Evolutionary conservation across 768 basidiomycete genomes (phyloP).

Genomic region (Tulasnella sp.): DNA sequence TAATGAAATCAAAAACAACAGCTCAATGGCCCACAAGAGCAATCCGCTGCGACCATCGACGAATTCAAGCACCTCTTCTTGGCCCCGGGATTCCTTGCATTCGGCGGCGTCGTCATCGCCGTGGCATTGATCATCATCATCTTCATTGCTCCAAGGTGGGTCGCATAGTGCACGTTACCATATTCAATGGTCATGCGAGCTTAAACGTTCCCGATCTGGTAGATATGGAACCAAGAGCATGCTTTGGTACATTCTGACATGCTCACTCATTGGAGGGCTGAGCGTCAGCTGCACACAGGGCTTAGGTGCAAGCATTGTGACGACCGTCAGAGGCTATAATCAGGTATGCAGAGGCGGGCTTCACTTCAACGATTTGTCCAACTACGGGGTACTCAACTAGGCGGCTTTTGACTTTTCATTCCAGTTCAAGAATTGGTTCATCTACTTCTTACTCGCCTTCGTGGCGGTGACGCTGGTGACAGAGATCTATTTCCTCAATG

Average conservation of each 20-base stretch:
- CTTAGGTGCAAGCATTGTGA: conserved; percentile 75
- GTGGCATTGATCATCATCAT: conserved; percentile 58
- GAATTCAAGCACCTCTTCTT: conserved; percentile 73
- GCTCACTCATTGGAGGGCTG: conserved; percentile 95
- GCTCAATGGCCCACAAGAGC: conserved; percentile 72
- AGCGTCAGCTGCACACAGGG: conserved; percentile 88
- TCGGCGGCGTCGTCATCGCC: conserved; percentile 33
- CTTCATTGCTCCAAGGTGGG: conserved; percentile 68
- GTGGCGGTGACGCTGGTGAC: conserved; percentile 75
- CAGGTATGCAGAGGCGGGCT: conserved; percentile 38
- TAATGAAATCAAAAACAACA: no score
- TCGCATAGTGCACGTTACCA: conserved; percentile 9
- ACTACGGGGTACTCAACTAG: background rate
- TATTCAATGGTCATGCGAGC: background rate
- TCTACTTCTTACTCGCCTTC: conserved; percentile 69
- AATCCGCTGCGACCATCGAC: conserved; percentile 53
- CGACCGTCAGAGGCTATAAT: conserved; percentile 61
- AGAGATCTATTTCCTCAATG: conserved; percentile 92
- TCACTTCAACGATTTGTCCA: no score
- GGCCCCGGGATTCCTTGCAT: conserved; percentile 66
- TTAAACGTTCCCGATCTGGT: background rate
- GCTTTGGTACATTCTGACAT: conserved; percentile 91
- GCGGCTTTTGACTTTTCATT: background rate
- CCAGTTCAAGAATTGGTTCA: conserved; percentile 87
- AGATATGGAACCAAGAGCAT: conserved; percentile 84